These are phyloP conservation scores for Aspergillus puulaauensis DNA, from an alignment of 2,329 filamentous ascomycete species.

Conservation along the genomic window DNA sequence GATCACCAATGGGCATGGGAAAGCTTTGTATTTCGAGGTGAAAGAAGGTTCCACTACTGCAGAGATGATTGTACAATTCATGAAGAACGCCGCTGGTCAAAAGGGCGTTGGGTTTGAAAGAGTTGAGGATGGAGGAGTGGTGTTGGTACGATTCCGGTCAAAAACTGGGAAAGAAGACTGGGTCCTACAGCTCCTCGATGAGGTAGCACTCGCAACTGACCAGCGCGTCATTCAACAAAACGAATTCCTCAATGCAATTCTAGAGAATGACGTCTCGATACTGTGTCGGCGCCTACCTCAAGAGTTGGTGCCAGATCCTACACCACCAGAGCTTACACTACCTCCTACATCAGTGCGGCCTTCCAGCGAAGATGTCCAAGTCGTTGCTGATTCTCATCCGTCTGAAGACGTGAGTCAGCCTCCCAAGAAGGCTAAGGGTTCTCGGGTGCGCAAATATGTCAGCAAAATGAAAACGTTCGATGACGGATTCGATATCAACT, in stretches of 20 bases:
- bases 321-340: constrained; percentile 1
- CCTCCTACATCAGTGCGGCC: not conserved
- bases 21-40: constrained; percentile 69
- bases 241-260: constrained; percentile 86
- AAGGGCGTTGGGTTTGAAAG: constrained; percentile 67
- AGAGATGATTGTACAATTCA: constrained; percentile 74
- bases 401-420: constrained; percentile 19
- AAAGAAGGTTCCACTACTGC: constrained; percentile 63
- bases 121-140: constrained; percentile 65
- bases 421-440: constrained; percentile 19
- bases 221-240: constrained; percentile 85
- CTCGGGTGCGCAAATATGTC: constrained; percentile 32
- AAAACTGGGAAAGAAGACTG: constrained; percentile 61
- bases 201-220: constrained; percentile 70
- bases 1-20: constrained; percentile 78
- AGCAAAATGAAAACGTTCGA: constrained; percentile 72
- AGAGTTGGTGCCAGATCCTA: constrained; percentile 1
- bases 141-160: constrained; percentile 72
- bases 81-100: constrained; percentile 71
- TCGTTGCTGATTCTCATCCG: constrained; percentile 15
- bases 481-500: constrained; percentile 53
- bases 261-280: constrained; percentile 72
- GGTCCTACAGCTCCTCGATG: constrained; percentile 67
- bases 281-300: constrained; percentile 64
- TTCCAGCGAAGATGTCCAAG: constrained; percentile 8